Percentiles rank a stretch among this genome's conserved stretches.
Conservation (phyloP, 2,329 filamentous ascomycete species). For the Helotiales sp. region DNA sequence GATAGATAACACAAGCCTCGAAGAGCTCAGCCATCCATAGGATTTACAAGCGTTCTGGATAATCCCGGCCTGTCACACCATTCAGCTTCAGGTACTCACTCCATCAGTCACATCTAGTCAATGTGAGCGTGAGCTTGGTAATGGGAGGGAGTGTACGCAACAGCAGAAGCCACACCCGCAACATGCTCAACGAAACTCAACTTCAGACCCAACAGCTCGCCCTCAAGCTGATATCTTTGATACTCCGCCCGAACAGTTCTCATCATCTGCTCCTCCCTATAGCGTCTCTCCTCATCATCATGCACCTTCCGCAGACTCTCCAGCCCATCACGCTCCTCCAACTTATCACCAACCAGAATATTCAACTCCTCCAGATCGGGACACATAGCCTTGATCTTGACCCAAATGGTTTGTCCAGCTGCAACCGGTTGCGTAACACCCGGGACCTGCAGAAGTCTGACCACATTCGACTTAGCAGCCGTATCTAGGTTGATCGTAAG, state of each 20-base stretch:
- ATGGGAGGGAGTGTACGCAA: no score
- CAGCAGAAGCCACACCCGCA: background rate
- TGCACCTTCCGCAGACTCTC: no score
- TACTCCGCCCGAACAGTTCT: background rate
- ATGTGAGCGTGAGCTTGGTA: no score
- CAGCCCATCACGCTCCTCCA: background rate
- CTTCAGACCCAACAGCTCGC: background rate
- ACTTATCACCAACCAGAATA: background rate
- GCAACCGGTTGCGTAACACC: background rate
- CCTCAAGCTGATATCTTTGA: background rate
- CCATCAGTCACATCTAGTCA: no score
- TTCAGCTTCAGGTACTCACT: no score
- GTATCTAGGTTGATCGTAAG: background rate
- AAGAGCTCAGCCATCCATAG: no score
- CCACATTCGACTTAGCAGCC: background rate
- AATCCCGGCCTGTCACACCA: no score
- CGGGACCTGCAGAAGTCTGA: no score
- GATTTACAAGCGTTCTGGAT: no score
- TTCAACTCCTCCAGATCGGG: constrained; percentile 10
- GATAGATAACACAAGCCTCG: no score
- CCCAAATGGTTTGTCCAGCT: background rate
- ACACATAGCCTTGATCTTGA: background rate
- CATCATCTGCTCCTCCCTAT: no score
- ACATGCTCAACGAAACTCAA: background rate
- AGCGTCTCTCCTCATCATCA: no score